Percentiles rank a stretch among this genome's conserved stretches.
phyloP scores from a whole-genome alignment of 768 basidiomycete genomes.

The Asterophora lycoperdoides region DNA sequence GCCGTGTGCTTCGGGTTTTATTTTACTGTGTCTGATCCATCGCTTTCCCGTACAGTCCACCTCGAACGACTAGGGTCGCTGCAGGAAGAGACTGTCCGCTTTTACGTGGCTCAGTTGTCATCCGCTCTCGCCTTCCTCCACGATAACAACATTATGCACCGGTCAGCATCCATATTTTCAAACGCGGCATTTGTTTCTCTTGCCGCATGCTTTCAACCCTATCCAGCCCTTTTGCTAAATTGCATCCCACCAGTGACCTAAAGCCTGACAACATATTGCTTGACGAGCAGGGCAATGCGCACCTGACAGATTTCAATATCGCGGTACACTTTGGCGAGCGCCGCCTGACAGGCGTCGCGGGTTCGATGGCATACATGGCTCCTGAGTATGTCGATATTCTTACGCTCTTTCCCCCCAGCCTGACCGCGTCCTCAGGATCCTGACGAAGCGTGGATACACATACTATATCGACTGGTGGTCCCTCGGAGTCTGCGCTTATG shows the following conservation, averaged over 20 bases:
- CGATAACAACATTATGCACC: slow-evolving; percentile 91
- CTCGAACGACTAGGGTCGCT: slow-evolving; percentile 76
- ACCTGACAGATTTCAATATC: slow-evolving; percentile 98
- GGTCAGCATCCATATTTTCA: slow-evolving; percentile 46
- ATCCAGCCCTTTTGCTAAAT: slow-evolving; percentile 9
- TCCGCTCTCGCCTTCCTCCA: slow-evolving; percentile 89
- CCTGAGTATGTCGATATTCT: slow-evolving; percentile 50
- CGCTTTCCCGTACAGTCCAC: slow-evolving; percentile 55
- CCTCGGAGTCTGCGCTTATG: slow-evolving; percentile 88
- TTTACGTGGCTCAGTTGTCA: slow-evolving; percentile 87
- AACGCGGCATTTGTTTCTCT: slow-evolving; percentile 20
- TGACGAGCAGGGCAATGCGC: slow-evolving; percentile 93
- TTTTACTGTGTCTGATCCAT: slow-evolving; percentile 7
- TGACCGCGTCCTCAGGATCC: slow-evolving; percentile 43
- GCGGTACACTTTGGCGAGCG: slow-evolving; percentile 94
- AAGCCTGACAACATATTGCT: slow-evolving; percentile 98
- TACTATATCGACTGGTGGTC: slow-evolving; percentile 98
- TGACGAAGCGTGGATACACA: slow-evolving; percentile 91
- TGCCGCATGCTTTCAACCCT: slow-evolving; percentile 16
- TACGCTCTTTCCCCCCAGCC: slow-evolving; percentile 8
- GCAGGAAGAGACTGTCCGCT: slow-evolving; percentile 74
- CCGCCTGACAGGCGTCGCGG: slow-evolving; percentile 86
- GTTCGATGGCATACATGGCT: slow-evolving; percentile 99
- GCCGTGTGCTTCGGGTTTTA: slow-evolving; percentile 24
- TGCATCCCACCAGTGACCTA: slow-evolving; percentile 61